Evolutionary conservation across 139 green algal species (phyloP).

Genomic region (Volvox reticuliferus): DNA sequence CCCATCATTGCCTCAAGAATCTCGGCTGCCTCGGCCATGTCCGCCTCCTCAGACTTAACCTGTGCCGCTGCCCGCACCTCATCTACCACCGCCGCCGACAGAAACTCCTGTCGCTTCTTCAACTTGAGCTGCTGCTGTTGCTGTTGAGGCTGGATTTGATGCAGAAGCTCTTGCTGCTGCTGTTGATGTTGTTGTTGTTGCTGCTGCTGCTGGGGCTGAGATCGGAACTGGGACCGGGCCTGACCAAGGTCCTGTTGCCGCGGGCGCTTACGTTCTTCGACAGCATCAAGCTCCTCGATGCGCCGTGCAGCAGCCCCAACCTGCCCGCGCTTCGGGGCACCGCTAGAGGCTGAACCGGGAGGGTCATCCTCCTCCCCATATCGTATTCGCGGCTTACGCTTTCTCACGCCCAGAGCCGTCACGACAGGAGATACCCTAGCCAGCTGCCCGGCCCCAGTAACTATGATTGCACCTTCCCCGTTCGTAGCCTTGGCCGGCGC

Average conservation of each 20-base stretch:
- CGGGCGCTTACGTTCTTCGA: not conserved
- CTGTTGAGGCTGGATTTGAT: not conserved
- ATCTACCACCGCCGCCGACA: not conserved
- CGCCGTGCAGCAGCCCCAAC: not conserved
- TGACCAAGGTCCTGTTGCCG: not conserved
- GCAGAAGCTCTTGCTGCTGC: not conserved
- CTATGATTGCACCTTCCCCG: not conserved
- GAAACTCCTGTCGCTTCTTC: not conserved
- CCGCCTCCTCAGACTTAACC: slow-evolving; percentile 43
- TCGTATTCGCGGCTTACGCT: not conserved
- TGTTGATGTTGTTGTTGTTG: not conserved
- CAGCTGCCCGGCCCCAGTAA: not conserved
- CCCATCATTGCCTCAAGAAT: slow-evolving; percentile 70
- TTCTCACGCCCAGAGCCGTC: not conserved
- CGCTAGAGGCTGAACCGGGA: not conserved
- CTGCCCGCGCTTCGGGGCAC: not conserved
- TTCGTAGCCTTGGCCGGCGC: too few species aligned
- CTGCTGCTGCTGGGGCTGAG: not conserved
- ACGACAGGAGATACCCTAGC: not conserved
- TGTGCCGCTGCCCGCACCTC: not conserved
- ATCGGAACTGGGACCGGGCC: not conserved
- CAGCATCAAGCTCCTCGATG: not conserved
- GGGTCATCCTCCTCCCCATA: not conserved
- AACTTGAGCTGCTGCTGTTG: not conserved
- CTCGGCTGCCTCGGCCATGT: slow-evolving; percentile 67